Base-by-base conservation (phyloP, 352 stramenopile genomes). In the Phytopythium cucurbitacearum region DNA sequence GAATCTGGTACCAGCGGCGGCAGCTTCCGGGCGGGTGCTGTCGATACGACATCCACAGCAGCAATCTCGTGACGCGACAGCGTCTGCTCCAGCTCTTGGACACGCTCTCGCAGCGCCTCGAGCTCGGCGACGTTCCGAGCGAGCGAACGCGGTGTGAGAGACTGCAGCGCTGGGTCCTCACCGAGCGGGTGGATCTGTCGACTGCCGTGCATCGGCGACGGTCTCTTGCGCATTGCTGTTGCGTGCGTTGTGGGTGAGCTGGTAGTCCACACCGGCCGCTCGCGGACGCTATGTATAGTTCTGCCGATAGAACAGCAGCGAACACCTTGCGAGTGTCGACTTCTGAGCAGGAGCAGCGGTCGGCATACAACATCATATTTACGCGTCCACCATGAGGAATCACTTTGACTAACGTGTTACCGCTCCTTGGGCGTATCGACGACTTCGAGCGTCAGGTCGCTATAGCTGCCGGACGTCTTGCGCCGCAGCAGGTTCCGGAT, bases 401-500 rank as follows among this genome's bases (percentile, higher is more conserved):
- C 53, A 33, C 50, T 61, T 48, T 37, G 49, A 46, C 42, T 36
- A 34, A 13, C 21, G 2, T 28, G 7, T 16, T 52, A 45, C 40
- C 46, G 55, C 53, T 63, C 42, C 67, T 85, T 90, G 12, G 80
- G 80, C 16, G 80, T 90, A 64, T 89, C 75, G 32, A 87, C 69
- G 12, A 84, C 67, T 36, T 90, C 79, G 32, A 89, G 59, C 43
- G 66, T 68, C 47, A 91, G 69, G 51, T 93, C 80, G 55, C 80
- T 91, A 61, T 93, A 93, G 71, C 82, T 93, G 11, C 82, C 82
- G 0, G 80, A 91, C 11, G 67, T 87, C 57, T 83, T 87, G 45
- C 79, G 63, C 49, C 69, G 73, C 21, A 89, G 61, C 48, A 54
- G 44, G 53, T 89, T 89, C 53, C 79, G 73, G 51, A 93, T 80